These are phyloP conservation scores for Chaetomiaceae sp. DNA, from an alignment of 2,329 filamentous ascomycete genomes.

Conservation along the genomic window DNA sequence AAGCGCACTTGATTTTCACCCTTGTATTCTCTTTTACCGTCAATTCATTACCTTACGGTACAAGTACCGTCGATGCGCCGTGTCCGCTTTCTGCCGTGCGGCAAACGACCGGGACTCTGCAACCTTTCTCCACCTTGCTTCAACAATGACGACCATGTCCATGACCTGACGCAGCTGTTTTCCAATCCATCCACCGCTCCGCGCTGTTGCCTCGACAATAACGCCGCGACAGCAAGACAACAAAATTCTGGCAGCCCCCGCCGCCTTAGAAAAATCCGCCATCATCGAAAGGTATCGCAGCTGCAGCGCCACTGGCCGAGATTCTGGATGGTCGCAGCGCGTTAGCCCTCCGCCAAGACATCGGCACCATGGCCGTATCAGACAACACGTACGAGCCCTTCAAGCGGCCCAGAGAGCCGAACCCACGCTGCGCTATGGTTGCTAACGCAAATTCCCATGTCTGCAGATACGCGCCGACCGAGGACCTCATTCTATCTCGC, in stretches of 20 bases:
- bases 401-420: neutral
- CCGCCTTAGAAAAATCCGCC: neutral
- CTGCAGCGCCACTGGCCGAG: neutral
- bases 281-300: neutral
- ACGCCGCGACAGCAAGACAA: neutral
- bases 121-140: neutral
- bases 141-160: constrained; percentile 11
- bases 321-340: constrained; percentile 30
- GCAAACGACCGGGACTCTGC: neutral
- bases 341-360: constrained; percentile 27
- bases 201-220: too few species aligned
- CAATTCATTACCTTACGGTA: too few species aligned
- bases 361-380: constrained; percentile 50
- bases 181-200: too few species aligned
- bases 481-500: constrained; percentile 56
- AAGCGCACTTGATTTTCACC: too few species aligned
- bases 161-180: neutral
- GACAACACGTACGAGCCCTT: constrained; percentile 37
- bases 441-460: constrained; percentile 11
- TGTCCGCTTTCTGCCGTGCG: too few species aligned
- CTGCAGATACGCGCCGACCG: constrained; percentile 59
- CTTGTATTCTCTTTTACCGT: too few species aligned
- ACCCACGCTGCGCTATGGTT: neutral
- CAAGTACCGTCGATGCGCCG: too few species aligned
- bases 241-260: neutral